phyloP scores from a whole-genome alignment of 768 basidiomycete species.

The Auricularia cornea region DNA sequence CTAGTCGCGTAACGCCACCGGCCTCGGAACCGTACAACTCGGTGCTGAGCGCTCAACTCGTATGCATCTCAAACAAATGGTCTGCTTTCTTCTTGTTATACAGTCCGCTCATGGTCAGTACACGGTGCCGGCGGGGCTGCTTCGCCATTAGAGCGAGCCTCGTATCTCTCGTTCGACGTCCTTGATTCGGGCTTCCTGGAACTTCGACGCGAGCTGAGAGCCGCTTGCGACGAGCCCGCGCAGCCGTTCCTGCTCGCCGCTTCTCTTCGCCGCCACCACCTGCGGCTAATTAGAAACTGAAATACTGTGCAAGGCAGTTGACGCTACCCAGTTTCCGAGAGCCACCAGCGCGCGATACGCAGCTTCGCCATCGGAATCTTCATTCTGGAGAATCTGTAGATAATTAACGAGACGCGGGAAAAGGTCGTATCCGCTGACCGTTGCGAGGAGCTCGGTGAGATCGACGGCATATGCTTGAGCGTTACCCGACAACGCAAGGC shows the following conservation, averaged over 20 bases:
- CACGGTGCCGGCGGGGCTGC: too few relatives aligned
- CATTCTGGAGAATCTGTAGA: constrained; percentile 34
- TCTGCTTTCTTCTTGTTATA: too few relatives aligned
- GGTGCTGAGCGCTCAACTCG: too few relatives aligned
- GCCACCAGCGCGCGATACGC: constrained; percentile 64
- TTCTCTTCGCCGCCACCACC: constrained; percentile 41
- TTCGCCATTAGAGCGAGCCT: too few relatives aligned
- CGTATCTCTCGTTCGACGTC: constrained; percentile 42
- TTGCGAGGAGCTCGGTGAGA: neutral
- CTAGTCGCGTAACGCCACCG: too few relatives aligned
- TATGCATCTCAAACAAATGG: too few relatives aligned
- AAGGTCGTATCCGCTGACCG: neutral
- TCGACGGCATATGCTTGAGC: neutral
- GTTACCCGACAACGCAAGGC: constrained; percentile 36
- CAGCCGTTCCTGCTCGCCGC: constrained; percentile 10
- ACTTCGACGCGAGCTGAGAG: constrained; percentile 35
- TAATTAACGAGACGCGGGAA: neutral
- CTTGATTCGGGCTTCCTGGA: constrained; percentile 52
- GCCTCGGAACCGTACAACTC: too few relatives aligned
- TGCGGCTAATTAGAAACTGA: constrained; percentile 19
- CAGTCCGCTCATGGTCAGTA: too few relatives aligned
- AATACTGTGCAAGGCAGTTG: neutral
- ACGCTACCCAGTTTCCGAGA: constrained; percentile 57
- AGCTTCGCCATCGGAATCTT: constrained; percentile 55
- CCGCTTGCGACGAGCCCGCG: constrained; percentile 23